A percentile compares a stretch with the other conserved stretches of the same genome.
Conservation (phyloP, 2,329 filamentous ascomycete genomes). For the Plectosphaerella sp. region DNA sequence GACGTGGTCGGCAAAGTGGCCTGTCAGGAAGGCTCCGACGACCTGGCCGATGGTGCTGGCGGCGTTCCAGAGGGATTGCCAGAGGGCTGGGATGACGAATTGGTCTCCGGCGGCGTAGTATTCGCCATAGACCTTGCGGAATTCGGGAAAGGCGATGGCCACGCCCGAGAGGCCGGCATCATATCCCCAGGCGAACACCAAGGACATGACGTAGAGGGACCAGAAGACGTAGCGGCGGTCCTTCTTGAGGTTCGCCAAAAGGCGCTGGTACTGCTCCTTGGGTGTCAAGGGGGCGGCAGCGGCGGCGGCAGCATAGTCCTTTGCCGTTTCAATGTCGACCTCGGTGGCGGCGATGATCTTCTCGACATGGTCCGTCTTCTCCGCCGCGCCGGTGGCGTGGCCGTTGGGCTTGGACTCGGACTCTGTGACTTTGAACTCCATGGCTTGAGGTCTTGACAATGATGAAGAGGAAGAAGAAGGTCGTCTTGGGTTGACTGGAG, state of each 20-base stretch:
- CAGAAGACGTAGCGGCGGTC: conserved; percentile 20
- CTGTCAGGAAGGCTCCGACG: conserved; percentile 19
- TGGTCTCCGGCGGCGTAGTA: conserved; percentile 23
- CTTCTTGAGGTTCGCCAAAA: conserved; percentile 22
- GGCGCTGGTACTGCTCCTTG: conserved; percentile 19
- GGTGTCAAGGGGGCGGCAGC: conserved; percentile 14
- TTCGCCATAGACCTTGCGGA: conserved; percentile 25
- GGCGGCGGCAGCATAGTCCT: background rate
- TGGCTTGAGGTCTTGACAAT: background rate
- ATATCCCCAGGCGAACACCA: conserved; percentile 29
- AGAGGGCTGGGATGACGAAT: conserved; percentile 27
- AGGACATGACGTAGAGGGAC: conserved; percentile 22
- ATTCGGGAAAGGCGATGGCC: conserved; percentile 28
- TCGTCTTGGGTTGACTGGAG: background rate
- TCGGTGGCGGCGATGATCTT: background rate
- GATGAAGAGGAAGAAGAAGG: background rate
- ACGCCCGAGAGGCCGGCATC: conserved; percentile 28
- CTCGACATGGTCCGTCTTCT: conserved; percentile 3
- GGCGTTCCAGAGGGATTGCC: conserved; percentile 31
- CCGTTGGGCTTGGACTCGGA: background rate
- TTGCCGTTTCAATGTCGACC: background rate
- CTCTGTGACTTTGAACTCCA: background rate
- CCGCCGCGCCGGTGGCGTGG: background rate
- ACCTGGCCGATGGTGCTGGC: conserved; percentile 27
- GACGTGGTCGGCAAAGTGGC: conserved; percentile 18